Evolutionary conservation across 108 stramenopile species (phyloP), one percentile per base, ranked within the genome.

Genomic region (Cylindrotheca closterium): DNA sequence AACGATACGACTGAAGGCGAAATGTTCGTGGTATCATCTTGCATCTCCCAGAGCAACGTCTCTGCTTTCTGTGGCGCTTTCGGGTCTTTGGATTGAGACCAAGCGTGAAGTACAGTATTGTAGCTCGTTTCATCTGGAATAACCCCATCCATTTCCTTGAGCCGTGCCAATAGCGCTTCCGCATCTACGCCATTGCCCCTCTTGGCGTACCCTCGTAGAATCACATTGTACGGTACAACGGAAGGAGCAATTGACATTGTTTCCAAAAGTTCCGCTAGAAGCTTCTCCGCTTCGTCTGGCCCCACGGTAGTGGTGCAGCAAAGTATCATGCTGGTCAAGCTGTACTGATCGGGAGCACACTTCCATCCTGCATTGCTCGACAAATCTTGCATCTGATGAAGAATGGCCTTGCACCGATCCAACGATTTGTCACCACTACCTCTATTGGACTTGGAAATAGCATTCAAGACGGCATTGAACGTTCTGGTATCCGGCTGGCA

Each of bases 231-330:
- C 10, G 15, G 10, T 7, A 15, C 37, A 42, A 42, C 15, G 37
- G 37, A 42, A 10, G 37, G 37, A 42, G 37, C 7, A 10, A 42
- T 42, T 42, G 7, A 10, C 37, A 15, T 42, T 15, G 22, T 5
- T 47, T 86, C 79, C 85, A 83, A 78, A 29, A 63, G 55, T 54
- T 56, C 37, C 15, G 7, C 25, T 10, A 80, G 53, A 15, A 83
- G 59, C 0, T 51, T 50, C 52, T 81, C 82, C 0, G 85, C 81
- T 63, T 67, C 62, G 30, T 65, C 26, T 0, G 70, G 74, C 55
- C 37, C 37, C 15, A 77, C 62, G 10, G 30, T 56, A 8, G 33
- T 64, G 4, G 33, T 30, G 27, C 42, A 47, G 37, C 63, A 64
- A 10, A 28, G 12, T 5, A 64, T 5, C 12, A 53, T 7, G 17